phyloP scores from a whole-genome alignment of 2,329 filamentous ascomycete species.

The Nakataea oryzae region DNA sequence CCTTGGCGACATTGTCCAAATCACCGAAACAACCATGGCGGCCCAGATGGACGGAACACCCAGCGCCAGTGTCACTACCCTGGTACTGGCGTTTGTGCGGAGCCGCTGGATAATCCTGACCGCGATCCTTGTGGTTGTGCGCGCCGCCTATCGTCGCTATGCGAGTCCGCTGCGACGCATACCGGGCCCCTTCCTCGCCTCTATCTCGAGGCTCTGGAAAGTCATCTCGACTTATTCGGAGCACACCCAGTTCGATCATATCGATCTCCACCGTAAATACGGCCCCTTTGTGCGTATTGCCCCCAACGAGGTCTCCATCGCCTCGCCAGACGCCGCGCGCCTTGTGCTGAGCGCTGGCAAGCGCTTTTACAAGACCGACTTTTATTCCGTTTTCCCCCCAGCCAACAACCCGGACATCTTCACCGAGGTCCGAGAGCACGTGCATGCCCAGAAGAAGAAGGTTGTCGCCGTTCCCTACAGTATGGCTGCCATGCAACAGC shows the following conservation, averaged over 20 bases:
- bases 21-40: slow-evolving; percentile 1
- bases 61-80: slow-evolving; percentile 10
- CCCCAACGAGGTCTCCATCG: slow-evolving; percentile 35
- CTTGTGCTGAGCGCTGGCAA: slow-evolving; percentile 36
- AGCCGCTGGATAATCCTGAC: slow-evolving; percentile 19
- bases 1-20: neutral
- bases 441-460: slow-evolving; percentile 45
- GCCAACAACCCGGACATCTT: slow-evolving; percentile 48
- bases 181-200: slow-evolving; percentile 22
- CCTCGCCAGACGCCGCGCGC: slow-evolving; percentile 33
- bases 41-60: slow-evolving; percentile 8
- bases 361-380: slow-evolving; percentile 41
- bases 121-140: slow-evolving; percentile 14
- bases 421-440: slow-evolving; percentile 41
- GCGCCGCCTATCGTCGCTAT: slow-evolving; percentile 19
- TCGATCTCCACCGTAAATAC: slow-evolving; percentile 32
- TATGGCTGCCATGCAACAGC: slow-evolving; percentile 42
- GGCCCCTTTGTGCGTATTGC: slow-evolving; percentile 38
- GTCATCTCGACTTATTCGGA: slow-evolving; percentile 24
- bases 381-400: slow-evolving; percentile 43
- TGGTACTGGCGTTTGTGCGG: slow-evolving; percentile 11
- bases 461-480: slow-evolving; percentile 39
- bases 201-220: slow-evolving; percentile 29
- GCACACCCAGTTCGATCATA: slow-evolving; percentile 30
- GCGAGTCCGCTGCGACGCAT: slow-evolving; percentile 22